Conservation (phyloP, 176 grass and related monocot genomes). For the Dendrocalamus sinicus region DNA sequence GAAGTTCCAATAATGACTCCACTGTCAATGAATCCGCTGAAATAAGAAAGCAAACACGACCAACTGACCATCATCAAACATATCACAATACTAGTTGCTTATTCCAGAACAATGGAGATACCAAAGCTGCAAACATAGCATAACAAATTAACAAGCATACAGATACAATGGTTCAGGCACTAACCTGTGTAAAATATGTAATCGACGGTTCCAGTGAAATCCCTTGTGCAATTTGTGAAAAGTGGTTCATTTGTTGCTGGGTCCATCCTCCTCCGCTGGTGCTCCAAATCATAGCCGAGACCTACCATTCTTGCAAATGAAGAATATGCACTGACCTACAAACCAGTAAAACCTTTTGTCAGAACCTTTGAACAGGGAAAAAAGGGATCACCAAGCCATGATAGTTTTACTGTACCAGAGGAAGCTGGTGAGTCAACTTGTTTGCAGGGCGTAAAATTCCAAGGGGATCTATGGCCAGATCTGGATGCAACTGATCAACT, state of each 20-base stretch:
- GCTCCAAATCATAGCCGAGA: conserved; percentile 73
- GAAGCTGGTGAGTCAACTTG: conserved; percentile 97
- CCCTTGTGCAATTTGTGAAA: conserved; percentile 96
- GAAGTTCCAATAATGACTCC: conserved; percentile 90
- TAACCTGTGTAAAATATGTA: conserved; percentile 99
- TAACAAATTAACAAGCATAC: conserved; percentile 18
- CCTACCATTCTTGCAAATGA: conserved; percentile 87
- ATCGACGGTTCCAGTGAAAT: conserved; percentile 93
- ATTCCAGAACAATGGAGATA: conserved; percentile 9
- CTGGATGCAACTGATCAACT: conserved; percentile 94
- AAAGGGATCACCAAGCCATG: conserved; percentile 16
- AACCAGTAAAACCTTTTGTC: conserved; percentile 34
- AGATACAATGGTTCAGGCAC: conserved; percentile 29
- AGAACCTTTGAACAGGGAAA: conserved; percentile 29
- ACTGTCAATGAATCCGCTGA: conserved; percentile 96
- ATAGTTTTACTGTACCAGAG: conserved; percentile 69
- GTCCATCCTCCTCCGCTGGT: conserved; percentile 95
- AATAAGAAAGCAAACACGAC: conserved; percentile 38
- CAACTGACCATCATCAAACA: conserved; percentile 34
- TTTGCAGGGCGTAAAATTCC: conserved; percentile 81
- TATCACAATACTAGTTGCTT: background rate
- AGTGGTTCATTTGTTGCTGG: conserved; percentile 90
- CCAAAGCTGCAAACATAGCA: conserved; percentile 26
- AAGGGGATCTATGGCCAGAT: conserved; percentile 84
- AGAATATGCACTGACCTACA: conserved; percentile 97